These are phyloP conservation scores for Aureobasidium sp. DNA, from an alignment of 2,329 filamentous ascomycete genomes.

Conservation along the genomic window DNA sequence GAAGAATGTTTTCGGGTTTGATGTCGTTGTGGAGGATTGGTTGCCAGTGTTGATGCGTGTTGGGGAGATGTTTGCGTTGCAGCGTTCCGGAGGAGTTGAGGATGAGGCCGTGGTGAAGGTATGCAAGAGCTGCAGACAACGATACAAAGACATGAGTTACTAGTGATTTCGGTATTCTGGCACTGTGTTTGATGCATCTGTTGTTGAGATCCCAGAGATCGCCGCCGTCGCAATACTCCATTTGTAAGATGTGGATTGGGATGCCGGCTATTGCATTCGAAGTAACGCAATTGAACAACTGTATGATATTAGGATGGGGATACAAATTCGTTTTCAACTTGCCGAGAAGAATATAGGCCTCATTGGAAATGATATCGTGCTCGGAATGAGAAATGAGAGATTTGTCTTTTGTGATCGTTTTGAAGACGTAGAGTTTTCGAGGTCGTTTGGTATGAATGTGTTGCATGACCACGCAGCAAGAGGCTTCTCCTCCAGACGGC, in stretches of 20 bases:
- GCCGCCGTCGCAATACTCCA: conserved; percentile 17
- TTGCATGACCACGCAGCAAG: not conserved
- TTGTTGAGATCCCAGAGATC: conserved; percentile 14
- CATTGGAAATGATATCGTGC: not conserved
- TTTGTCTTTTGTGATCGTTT: not conserved
- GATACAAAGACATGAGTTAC: conserved; percentile 15
- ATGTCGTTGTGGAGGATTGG: conserved; percentile 19
- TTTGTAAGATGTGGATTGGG: conserved; percentile 9
- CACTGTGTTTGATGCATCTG: not conserved
- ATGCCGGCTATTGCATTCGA: not conserved
- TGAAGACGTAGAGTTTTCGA: not conserved
- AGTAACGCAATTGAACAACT: not conserved
- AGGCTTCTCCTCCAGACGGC: not conserved
- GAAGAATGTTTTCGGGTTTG: conserved; percentile 14
- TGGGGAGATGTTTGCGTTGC: not conserved
- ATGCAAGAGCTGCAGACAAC: conserved; percentile 14
- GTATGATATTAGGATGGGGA: not conserved
- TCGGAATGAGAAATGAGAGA: not conserved
- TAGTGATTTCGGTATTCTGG: conserved; percentile 14
- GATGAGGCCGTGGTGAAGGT: conserved; percentile 16
- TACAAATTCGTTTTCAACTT: not conserved
- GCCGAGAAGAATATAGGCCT: not conserved
- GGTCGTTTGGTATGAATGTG: not conserved
- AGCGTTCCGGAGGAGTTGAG: not conserved
- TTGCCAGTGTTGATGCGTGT: not conserved